phyloP scores from a whole-genome alignment of 2,329 filamentous ascomycete species.

The Aureobasidium lini region DNA sequence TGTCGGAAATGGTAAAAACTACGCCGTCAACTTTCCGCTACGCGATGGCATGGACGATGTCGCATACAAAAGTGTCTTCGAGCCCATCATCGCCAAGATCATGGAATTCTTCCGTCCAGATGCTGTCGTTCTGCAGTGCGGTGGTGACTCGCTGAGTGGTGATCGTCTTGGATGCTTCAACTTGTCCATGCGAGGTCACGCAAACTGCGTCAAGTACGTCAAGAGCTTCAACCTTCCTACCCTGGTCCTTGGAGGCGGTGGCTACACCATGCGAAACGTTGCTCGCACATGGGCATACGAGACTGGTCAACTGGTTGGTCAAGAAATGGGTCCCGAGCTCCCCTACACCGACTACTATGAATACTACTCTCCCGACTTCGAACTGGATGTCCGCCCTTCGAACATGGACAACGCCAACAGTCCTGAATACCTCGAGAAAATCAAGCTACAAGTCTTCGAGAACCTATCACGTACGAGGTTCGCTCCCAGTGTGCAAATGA shows the following conservation, averaged over 20 bases:
- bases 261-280: constrained; percentile 63
- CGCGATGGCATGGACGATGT: constrained; percentile 60
- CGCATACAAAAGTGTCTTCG: constrained; percentile 61
- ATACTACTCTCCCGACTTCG: constrained; percentile 64
- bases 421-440: constrained; percentile 60
- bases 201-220: constrained; percentile 62
- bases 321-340: constrained; percentile 72
- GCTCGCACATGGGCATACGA: constrained; percentile 58
- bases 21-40: constrained; percentile 62
- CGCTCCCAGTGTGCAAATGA: constrained; percentile 55
- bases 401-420: constrained; percentile 69
- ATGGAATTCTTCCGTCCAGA: constrained; percentile 63
- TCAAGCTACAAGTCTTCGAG: constrained; percentile 57
- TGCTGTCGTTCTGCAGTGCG: constrained; percentile 62
- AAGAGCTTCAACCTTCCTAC: constrained; percentile 61
- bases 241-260: constrained; percentile 59
- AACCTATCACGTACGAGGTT: constrained; percentile 58
- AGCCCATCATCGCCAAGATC: constrained; percentile 58
- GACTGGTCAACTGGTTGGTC: constrained; percentile 72
- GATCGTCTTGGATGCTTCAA: constrained; percentile 64
- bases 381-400: constrained; percentile 60
- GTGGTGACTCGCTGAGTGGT: constrained; percentile 60
- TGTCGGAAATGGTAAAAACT: constrained; percentile 59
- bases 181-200: constrained; percentile 61
- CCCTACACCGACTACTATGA: constrained; percentile 97